Evolutionary conservation across 2,329 filamentous ascomycete species (phyloP), one percentile per base, ranked within the genome.

Genomic region (Epichloe brachyelytri): DNA sequence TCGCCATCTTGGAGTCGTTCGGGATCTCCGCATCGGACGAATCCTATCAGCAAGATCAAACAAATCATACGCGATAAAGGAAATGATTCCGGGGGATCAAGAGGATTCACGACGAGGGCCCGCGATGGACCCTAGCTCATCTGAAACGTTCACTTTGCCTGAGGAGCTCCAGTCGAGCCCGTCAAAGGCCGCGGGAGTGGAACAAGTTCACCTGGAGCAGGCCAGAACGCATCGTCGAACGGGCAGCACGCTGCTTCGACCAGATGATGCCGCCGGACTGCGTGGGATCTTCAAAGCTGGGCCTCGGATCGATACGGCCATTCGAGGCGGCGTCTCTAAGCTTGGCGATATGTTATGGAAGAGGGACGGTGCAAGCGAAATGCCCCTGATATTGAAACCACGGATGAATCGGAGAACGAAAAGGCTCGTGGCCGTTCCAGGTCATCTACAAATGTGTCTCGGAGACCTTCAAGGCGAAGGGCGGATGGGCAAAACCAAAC

Each of bases 221-320:
- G 33, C 26, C 68, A 53, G 69, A 68, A 54, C 53, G 44, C 71
- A 73, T 53, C 68, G 69, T 54, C 75, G 71, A 43, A 66, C 71
- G 26, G 71, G 71, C 19, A 82, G 76, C 59, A 57, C 75, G n/a
- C 71, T 68, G 20, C 63, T 69, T 17, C 70, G 62, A 22, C 37
- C 55, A 1, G 66, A 69, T 15, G 66, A 70, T 12, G 58, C 59
- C 39, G 52, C 61, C 41, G 62, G 67, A 14, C 47, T 68, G 15
- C 79, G 83, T 41, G 81, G 84, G 6, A 83, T 95, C 46, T 85
- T 95, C 67, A 91, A 88, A 67, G 83, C 82, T 3, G 52, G 52
- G 4, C 79, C 81, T 47, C 76, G 85, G 51, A 81, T 91, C 55
- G 86, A 88, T 54, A 85, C 80, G 33, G 76, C 88, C 33, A 78